Conservation (phyloP, 495 filamentous ascomycete genomes). For the Penicillium samsonianum region DNA sequence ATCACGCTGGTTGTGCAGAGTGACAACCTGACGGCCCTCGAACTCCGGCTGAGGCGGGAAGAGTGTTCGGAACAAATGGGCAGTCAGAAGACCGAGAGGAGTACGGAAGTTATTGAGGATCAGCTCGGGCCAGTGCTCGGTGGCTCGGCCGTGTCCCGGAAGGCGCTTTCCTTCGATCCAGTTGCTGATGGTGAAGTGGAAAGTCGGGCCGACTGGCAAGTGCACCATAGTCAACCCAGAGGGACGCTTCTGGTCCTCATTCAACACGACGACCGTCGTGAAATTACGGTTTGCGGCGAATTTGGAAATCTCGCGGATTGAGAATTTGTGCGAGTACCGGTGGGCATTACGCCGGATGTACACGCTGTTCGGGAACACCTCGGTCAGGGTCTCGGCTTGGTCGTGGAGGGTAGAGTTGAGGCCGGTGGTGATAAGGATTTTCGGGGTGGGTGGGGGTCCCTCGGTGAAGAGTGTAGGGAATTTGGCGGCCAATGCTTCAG, state of each 20-base stretch:
- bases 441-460: slow-evolving; percentile 60
- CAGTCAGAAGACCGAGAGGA: slow-evolving; percentile 85
- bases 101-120: slow-evolving; percentile 96
- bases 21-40: slow-evolving; percentile 82
- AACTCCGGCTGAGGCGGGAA: slow-evolving; percentile 85
- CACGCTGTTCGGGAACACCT: slow-evolving; percentile 79
- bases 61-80: slow-evolving; percentile 77
- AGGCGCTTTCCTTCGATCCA: slow-evolving; percentile 84
- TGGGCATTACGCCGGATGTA: slow-evolving; percentile 86
- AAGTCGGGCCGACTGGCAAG: slow-evolving; percentile 80
- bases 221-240: slow-evolving; percentile 78
- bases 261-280: slow-evolving; percentile 76
- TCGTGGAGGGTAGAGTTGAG: slow-evolving; percentile 82
- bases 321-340: slow-evolving; percentile 80
- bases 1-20: slow-evolving; percentile 92
- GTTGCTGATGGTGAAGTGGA: slow-evolving; percentile 81
- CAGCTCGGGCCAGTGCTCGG: slow-evolving; percentile 87
- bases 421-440: slow-evolving; percentile 86
- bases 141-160: slow-evolving; percentile 84
- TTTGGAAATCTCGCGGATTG: slow-evolving; percentile 81
- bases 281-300: slow-evolving; percentile 81
- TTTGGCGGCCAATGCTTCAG: slow-evolving; percentile 64
- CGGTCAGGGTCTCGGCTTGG: slow-evolving; percentile 74
- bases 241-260: slow-evolving; percentile 81
- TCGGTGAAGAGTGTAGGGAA: slow-evolving; percentile 82